Conservation (phyloP, 106 monocot genomes). For the Phalaenopsis equestris region DNA sequence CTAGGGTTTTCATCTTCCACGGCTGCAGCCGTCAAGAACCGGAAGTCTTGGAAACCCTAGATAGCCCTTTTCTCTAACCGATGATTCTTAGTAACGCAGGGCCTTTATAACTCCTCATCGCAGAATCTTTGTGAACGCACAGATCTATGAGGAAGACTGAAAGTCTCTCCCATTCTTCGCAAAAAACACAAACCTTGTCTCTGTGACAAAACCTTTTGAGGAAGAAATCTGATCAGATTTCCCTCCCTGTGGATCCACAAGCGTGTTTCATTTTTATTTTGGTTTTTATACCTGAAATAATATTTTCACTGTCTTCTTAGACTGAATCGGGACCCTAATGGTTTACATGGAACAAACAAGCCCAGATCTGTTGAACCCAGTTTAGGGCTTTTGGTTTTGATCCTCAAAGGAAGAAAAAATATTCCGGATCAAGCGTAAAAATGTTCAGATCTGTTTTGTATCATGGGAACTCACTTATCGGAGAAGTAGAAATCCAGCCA, state of each 20-base stretch:
- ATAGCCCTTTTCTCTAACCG: background rate
- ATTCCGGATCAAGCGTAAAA: conserved; percentile 14
- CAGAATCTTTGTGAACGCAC: background rate
- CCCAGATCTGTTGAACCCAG: conserved; percentile 6
- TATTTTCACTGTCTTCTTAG: background rate
- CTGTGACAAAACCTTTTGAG: background rate
- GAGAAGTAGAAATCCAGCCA: conserved; percentile 65
- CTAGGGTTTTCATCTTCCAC: conserved; percentile 10
- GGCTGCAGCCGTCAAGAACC: conserved; percentile 4
- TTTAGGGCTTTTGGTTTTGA: conserved; percentile 9
- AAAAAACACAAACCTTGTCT: background rate
- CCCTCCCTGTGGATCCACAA: background rate
- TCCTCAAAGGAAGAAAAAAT: conserved; percentile 2
- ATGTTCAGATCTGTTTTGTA: conserved; percentile 75
- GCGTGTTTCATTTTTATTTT: background rate
- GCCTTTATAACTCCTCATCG: conserved; percentile 1
- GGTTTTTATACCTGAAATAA: conserved; percentile 4
- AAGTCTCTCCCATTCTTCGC: conserved; percentile 1
- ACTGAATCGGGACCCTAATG: conserved; percentile 1
- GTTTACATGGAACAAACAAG: background rate
- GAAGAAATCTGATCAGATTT: conserved; percentile 5
- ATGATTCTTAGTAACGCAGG: background rate
- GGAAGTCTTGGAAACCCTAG: background rate
- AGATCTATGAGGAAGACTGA: background rate
- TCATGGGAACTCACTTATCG: conserved; percentile 46